Base-by-base conservation (phyloP, 2,329 filamentous ascomycete genomes). In the Pyrenophora tritici-repentis region DNA sequence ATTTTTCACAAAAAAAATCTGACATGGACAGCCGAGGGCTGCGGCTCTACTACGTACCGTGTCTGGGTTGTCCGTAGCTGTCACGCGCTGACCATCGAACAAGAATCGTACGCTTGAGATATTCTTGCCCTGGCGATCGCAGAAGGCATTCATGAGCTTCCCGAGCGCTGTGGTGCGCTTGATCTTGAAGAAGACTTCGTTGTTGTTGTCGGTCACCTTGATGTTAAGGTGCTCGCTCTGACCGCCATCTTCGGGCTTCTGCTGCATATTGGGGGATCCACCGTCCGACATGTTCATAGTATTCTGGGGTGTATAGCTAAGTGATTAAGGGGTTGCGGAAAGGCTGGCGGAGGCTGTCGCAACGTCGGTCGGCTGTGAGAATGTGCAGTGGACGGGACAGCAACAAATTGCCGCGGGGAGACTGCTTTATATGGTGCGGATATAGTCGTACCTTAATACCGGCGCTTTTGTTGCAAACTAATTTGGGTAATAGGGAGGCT, bases 141-240 rank as follows among this genome's bases (percentile, higher is more conserved):
- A 99, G 75, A 97, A 99, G 16, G 94, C 94, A 56, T 91, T 88
- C 94, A 99, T 99, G 47, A 99, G 82, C 81, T 99, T 99, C 79
- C 96, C 94, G 1, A 99, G 84, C 74, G 91, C 90, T 1, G 94
- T 99, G 17, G 88, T 91, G 32, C 92, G 86, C 87, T 99, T 99
- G 80, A 99, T 99, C 82, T 99, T 99, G 82, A 99, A 99, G 76
- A 97, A 99, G 67, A 99, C 93, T 74, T 99, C 94, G 74, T 99
- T 99, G 80, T 97, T 97, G 79, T 96, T 97, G 67, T 99, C 94
- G 0, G 94, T 97, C 12, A 99, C 94, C 75, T 99, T 99, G 79
- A 99, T 97, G 79, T 99, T 99, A 4, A 99, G 81, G 76, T 99
- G 94, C 78, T 97, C 93, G 24, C 79, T 79, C 48, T 79, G 78